A percentile compares a stretch with the other conserved stretches of the same genome.
These are phyloP conservation scores for Debaryomycetaceae sp. DNA, from an alignment of 1,139 yeast species.

Conservation along the genomic window DNA sequence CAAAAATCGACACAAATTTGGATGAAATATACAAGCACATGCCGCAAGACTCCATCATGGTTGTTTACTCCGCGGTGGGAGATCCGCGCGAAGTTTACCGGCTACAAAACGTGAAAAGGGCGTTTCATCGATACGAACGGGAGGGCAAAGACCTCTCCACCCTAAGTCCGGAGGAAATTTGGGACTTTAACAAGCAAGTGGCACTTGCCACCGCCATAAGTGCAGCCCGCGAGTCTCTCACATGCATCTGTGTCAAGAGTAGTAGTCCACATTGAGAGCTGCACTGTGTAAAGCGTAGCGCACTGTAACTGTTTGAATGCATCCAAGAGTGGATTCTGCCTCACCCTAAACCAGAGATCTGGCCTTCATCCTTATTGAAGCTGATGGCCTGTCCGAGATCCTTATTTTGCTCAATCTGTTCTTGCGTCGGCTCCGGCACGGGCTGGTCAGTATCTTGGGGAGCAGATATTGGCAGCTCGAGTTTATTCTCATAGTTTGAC, in stretches of 20 bases:
- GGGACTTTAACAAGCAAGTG: conserved; percentile 42
- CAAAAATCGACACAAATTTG: conserved; percentile 32
- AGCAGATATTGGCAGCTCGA: conserved; percentile 6
- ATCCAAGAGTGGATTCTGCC: too few relatives aligned
- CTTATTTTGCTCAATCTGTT: conserved; percentile 4
- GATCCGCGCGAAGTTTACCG: conserved; percentile 42
- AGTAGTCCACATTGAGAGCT: too few relatives aligned
- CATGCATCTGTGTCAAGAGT: conserved; percentile 24
- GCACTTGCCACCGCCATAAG: conserved; percentile 28
- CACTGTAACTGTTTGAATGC: too few relatives aligned
- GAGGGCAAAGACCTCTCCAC: conserved; percentile 26
- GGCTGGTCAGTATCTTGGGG: conserved; percentile 1
- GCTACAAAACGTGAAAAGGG: conserved; percentile 30
- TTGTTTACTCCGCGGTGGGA: conserved; percentile 57
- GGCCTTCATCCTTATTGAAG: conserved; percentile 13
- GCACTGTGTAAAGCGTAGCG: too few relatives aligned
- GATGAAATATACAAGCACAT: conserved; percentile 36
- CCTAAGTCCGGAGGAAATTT: conserved; percentile 33
- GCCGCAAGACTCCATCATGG: conserved; percentile 50
- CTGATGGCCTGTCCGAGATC: conserved; percentile 13
- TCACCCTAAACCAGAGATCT: conserved; percentile 7
- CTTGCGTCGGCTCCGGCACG: conserved; percentile 3
- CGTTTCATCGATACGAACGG: conserved; percentile 27
- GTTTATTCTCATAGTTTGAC: conserved; percentile 17
- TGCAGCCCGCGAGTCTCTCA: conserved; percentile 45